Conservation (phyloP, 768 basidiomycete species). For the Phlebiopsis gigantea region DNA sequence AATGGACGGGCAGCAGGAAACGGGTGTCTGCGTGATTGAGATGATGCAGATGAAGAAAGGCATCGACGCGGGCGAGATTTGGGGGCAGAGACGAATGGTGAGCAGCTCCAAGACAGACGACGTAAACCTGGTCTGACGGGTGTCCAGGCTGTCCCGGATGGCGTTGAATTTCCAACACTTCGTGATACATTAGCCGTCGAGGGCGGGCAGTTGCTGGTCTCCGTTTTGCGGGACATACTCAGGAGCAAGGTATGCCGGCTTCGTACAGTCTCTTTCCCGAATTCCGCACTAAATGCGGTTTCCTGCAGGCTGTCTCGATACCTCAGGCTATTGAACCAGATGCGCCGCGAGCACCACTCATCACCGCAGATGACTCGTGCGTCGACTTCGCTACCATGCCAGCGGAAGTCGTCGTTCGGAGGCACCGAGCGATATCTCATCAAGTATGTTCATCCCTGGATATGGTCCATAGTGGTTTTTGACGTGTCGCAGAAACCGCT, state of each 20-base stretch:
- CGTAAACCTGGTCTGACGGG: background rate
- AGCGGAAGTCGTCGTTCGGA: conserved; percentile 48
- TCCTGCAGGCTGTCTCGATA: conserved; percentile 37
- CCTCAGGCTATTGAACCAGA: conserved; percentile 39
- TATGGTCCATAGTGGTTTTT: background rate
- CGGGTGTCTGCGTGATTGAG: conserved; percentile 78
- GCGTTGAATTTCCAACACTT: conserved; percentile 48
- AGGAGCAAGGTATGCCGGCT: conserved; percentile 29
- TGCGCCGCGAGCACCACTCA: conserved; percentile 52
- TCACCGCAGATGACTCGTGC: conserved; percentile 45
- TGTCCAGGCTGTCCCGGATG: conserved; percentile 39
- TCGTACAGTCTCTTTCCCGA: too few relatives aligned
- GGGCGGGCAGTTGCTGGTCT: conserved; percentile 70
- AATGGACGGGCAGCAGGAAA: conserved; percentile 56
- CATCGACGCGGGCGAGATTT: conserved; percentile 76
- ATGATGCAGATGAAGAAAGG: conserved; percentile 67
- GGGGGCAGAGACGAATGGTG: conserved; percentile 52
- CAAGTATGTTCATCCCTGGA: conserved; percentile 40
- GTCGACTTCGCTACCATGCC: conserved; percentile 55
- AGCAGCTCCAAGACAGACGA: conserved; percentile 18
- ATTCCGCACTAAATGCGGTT: background rate
- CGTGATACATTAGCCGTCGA: conserved; percentile 51
- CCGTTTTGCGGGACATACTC: conserved; percentile 61
- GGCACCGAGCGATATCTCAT: conserved; percentile 62
- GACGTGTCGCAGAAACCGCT: conserved; percentile 21